Evolutionary conservation across 2,329 filamentous ascomycete species (phyloP).

Genomic region (Ciborinia camelliae): DNA sequence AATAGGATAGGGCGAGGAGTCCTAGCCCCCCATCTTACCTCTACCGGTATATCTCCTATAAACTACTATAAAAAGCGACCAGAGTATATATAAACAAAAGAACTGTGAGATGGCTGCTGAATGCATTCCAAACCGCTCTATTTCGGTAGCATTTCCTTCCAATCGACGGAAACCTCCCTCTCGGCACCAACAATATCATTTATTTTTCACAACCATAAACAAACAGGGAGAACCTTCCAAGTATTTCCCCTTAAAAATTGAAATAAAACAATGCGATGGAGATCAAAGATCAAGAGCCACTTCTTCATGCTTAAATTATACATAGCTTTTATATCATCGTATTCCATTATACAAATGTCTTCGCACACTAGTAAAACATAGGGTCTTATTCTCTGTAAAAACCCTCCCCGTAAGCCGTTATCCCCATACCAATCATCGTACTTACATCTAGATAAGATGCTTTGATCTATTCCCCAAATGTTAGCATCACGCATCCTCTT

Average conservation of each 20-base stretch:
- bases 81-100: background rate
- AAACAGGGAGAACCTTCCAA: conserved; percentile 5
- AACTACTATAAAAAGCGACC: background rate
- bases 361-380: conserved; percentile 34
- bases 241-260: background rate
- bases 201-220: background rate
- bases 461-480: conserved; percentile 50
- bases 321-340: background rate
- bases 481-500: conserved; percentile 23
- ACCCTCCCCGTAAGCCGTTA: conserved; percentile 16
- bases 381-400: conserved; percentile 23
- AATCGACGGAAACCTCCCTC: background rate
- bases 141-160: background rate
- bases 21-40: too few species aligned
- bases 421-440: conserved; percentile 11
- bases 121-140: too few species aligned
- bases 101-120: background rate
- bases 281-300: background rate
- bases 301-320: background rate
- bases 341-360: conserved; percentile 32
- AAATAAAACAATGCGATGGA: background rate
- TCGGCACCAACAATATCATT: background rate
- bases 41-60: too few species aligned
- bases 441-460: conserved; percentile 58
- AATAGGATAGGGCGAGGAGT: background rate